Evolutionary conservation across 2,329 filamentous ascomycete species (phyloP), one percentile per base, ranked within the genome.

Genomic region (Aspergillus arachidicola): DNA sequence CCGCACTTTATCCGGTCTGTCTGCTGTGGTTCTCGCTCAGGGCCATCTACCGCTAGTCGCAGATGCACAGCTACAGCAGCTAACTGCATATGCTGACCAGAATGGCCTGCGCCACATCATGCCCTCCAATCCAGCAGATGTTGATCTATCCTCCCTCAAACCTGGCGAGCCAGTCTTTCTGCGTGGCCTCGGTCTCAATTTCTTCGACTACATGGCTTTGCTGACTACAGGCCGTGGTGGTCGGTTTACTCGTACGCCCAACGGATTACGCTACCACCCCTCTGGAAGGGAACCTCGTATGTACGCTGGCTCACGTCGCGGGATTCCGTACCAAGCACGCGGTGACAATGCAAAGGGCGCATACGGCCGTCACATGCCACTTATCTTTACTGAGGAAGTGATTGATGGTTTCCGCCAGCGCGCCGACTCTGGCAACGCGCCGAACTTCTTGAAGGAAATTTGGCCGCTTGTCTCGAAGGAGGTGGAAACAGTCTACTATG

Each of bases 161-260:
- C 30, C 57, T n/a, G 43, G 43, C 19, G 57, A 58, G 30, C n/a
- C 43, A 2, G 12, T 58, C 30, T 50, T 58, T 19, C 43, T 58
- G 43, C 57, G 57, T 21, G 57, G 57, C 21, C 57, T 58, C 12
- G 57, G 57, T 12, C 57, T 58, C 12, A 58, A 58, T 21, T 58
- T 58, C 57, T 58, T 58, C 30, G 57, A 58, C 14, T 55, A 55
- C 14, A 55, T 55, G 51, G 51, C 51, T 5, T n/a, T 55, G 21
- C 23, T 55, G 21, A 55, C 51, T 16, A 55, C 51, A 1, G 51
- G 51, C 9, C 51, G 51, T 19, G 51, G 51, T 3, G 51, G 51
- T 21, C 51, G 32, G 10, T 55, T 55, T 12, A 38, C 21, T 9
- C 51, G 51, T 21, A 55, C 51, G 10, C 12, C 51, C 7, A 34